These are phyloP conservation scores for Aspergillus quadrilineatus DNA, from an alignment of 2,329 filamentous ascomycete genomes.

Conservation along the genomic window DNA sequence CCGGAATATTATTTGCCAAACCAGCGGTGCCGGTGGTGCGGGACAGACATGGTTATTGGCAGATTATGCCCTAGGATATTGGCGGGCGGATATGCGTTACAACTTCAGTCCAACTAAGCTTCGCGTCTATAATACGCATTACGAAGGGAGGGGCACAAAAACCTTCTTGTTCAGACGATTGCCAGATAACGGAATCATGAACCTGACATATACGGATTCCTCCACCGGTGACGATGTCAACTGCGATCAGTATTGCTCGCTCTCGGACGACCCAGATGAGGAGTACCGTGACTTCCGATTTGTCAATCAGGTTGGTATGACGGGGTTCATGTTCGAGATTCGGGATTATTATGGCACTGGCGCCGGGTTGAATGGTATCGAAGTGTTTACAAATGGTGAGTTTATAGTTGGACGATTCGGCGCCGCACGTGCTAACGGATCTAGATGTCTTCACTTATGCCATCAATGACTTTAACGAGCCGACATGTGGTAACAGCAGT, in stretches of 20 bases:
- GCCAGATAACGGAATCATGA: slow-evolving; percentile 90
- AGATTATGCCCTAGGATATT: slow-evolving; percentile 74
- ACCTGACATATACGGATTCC: slow-evolving; percentile 85
- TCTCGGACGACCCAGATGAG: slow-evolving; percentile 66
- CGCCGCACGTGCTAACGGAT: slow-evolving; percentile 14
- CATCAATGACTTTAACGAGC: slow-evolving; percentile 84
- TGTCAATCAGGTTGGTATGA: slow-evolving; percentile 85
- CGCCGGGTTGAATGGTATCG: slow-evolving; percentile 79
- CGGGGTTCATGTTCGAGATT: slow-evolving; percentile 79
- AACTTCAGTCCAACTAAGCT: slow-evolving; percentile 84
- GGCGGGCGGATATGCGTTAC: slow-evolving; percentile 79
- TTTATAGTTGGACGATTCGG: slow-evolving; percentile 8
- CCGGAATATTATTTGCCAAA: slow-evolving; percentile 78
- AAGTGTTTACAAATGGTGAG: slow-evolving; percentile 74
- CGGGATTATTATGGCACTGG: slow-evolving; percentile 83
- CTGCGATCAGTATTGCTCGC: slow-evolving; percentile 82
- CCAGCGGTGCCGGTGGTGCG: slow-evolving; percentile 62
- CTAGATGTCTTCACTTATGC: slow-evolving; percentile 79
- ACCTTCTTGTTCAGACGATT: slow-evolving; percentile 83
- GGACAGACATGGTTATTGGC: slow-evolving; percentile 80
- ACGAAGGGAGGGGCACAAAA: slow-evolving; percentile 80
- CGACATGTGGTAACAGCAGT: slow-evolving; percentile 67
- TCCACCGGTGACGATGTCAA: slow-evolving; percentile 63
- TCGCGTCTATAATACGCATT: slow-evolving; percentile 81
- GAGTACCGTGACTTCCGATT: slow-evolving; percentile 88